A percentile compares a stretch with the other conserved stretches of the same genome.
phyloP scores from a whole-genome alignment of 148 eudicot species.

The Rhododendron griersonianum region DNA sequence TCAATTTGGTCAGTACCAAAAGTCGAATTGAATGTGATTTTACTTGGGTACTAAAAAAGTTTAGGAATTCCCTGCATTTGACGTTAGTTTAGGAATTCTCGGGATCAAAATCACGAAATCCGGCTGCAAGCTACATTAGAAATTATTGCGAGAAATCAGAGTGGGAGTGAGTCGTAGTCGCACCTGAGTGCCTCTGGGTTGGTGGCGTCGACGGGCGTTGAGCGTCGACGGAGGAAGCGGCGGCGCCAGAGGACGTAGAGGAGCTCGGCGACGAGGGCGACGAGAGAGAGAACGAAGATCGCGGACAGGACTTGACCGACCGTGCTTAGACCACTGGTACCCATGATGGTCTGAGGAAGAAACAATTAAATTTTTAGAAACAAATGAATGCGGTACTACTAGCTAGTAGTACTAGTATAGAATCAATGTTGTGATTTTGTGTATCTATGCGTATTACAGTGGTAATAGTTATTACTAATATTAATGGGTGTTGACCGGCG shows the following conservation, averaged over 20 bases:
- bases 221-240: neutral
- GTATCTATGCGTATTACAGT: neutral
- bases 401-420: too few species aligned
- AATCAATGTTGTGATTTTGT: neutral
- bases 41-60: too few species aligned
- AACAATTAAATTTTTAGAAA: neutral
- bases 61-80: too few species aligned
- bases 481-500: constrained; percentile 1
- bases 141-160: neutral
- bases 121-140: too few species aligned
- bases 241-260: constrained; percentile 31
- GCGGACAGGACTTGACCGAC: constrained; percentile 11
- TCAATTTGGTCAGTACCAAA: too few species aligned
- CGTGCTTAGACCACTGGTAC: neutral
- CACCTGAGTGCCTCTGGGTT: neutral
- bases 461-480: too few species aligned
- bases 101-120: too few species aligned
- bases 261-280: constrained; percentile 28
- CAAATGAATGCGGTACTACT: too few species aligned
- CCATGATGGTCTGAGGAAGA: neutral
- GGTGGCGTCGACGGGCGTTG: neutral
- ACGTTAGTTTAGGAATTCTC: too few species aligned
- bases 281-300: constrained; percentile 21
- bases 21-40: too few species aligned
- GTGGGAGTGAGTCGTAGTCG: neutral